Evolutionary conservation across 83 land plant genomes (phyloP), one percentile per base, ranked within the genome.

Genomic region (Picea engelmannii): DNA sequence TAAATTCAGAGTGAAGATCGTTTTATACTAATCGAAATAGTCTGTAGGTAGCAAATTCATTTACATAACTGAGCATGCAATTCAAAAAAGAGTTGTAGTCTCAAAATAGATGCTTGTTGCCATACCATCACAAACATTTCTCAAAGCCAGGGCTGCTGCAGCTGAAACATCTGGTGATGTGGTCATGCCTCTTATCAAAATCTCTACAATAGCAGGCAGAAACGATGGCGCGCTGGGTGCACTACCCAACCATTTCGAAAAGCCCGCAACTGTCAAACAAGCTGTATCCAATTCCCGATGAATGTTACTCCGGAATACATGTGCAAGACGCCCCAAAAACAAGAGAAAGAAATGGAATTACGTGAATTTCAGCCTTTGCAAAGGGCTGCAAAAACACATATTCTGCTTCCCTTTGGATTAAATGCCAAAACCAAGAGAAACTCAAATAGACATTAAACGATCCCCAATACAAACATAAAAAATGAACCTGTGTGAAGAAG

Each of bases 111-210:
- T 44, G 20, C 49, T n/a, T 40, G 4, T 23, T 16, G n/a, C 1
- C 80, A 15, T 89, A 96, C 99, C 97, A 87, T 94, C 96, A 86
- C 99, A 98, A 71, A 98, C 93, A 84, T 94, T 93, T 80, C 92
- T 89, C 78, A 98, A 90, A n/a, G 99, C 97, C 88, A 94, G 40
- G 60, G 97, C 86, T 38, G 99, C 99, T 82, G 96, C 92, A 78
- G 97, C 92, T 47, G 99, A 95, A 73, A 92, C 87, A 80, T 96
- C 97, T 76, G 89, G 95, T 70, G 95, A 87, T 76, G 77, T 73
- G 66, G 90, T 58, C 87, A 98, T 90, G 81, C 99, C 96, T 78
- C 83, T 90, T 62, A 90, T 92, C 27, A 98, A 88, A 25, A 96
- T 82, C 21, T 94, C 88, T n/a, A 98, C 81, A 12, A 98, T 64